Evolutionary conservation across 768 basidiomycete species (phyloP).

Genomic region (Hortiboletus campestris): DNA sequence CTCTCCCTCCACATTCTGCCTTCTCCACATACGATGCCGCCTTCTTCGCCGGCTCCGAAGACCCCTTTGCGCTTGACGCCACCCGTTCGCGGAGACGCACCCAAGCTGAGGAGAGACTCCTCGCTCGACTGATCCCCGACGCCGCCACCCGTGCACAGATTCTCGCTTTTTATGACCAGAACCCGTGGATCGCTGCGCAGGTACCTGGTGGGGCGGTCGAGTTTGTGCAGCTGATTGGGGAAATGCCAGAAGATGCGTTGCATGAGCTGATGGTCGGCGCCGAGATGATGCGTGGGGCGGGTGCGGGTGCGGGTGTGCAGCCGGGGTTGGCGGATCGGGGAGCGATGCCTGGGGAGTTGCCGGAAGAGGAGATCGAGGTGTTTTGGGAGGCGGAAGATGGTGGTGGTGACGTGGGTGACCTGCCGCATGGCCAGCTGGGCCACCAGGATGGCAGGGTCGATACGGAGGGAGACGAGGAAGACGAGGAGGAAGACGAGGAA

Average conservation of each 20-base stretch:
- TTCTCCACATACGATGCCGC: constrained; percentile 61
- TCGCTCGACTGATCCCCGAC: constrained; percentile 61
- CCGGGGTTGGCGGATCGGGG: constrained; percentile 22
- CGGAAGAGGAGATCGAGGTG: constrained; percentile 32
- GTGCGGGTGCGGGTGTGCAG: constrained; percentile 26
- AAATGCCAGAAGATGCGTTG: constrained; percentile 56
- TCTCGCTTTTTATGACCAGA: constrained; percentile 58
- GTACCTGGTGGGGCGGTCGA: constrained; percentile 68
- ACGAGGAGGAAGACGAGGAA: constrained; percentile 34
- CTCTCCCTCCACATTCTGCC: constrained; percentile 69
- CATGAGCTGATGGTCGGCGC: constrained; percentile 56
- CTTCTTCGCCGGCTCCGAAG: constrained; percentile 74
- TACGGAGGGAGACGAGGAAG: constrained; percentile 38
- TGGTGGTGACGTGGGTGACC: constrained; percentile 28
- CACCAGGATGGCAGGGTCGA: constrained; percentile 28
- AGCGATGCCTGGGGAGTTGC: constrained; percentile 47
- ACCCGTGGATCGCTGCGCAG: constrained; percentile 51
- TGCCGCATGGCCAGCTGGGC: constrained; percentile 15
- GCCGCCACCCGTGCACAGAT: constrained; percentile 55
- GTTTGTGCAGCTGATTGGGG: constrained; percentile 54
- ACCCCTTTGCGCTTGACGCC: constrained; percentile 35
- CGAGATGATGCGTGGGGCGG: constrained; percentile 37
- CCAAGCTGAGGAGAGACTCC: constrained; percentile 46
- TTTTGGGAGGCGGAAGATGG: constrained; percentile 25
- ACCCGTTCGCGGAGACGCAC: constrained; percentile 38